These are phyloP conservation scores for Globisporangium parvum DNA, from an alignment of 352 stramenopile species.

Conservation along the genomic window DNA sequence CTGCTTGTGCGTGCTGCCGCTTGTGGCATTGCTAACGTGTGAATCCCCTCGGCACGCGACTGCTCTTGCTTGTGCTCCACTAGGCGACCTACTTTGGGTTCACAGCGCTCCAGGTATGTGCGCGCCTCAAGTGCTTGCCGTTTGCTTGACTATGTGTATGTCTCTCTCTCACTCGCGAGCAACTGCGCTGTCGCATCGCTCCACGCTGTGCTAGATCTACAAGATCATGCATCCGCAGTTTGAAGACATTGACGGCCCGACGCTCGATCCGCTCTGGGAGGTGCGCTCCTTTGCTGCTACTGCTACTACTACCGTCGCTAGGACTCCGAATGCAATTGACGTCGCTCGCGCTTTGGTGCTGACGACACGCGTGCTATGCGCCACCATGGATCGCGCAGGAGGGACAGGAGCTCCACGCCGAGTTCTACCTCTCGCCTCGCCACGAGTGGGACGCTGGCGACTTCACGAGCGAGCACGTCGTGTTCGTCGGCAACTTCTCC, in stretches of 20 bases:
- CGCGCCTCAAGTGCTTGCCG: too few species aligned
- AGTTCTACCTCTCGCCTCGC: conserved; percentile 53
- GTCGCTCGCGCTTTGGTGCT: background rate
- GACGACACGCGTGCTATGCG: background rate
- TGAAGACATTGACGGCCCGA: conserved; percentile 29
- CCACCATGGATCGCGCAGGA: conserved; percentile 13
- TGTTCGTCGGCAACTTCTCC: conserved; percentile 42
- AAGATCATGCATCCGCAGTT: conserved; percentile 71
- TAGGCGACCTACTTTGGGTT: conserved; percentile 58
- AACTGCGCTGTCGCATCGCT: background rate
- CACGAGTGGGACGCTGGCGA: conserved; percentile 37
- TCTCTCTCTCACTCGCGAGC: background rate
- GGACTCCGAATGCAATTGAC: too few species aligned
- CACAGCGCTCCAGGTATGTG: conserved; percentile 36
- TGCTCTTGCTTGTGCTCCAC: background rate
- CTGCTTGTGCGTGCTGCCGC: background rate
- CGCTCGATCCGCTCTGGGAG: conserved; percentile 57
- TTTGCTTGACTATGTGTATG: too few species aligned
- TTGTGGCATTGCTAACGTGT: background rate
- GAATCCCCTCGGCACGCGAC: too few species aligned
- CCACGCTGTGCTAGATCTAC: conserved; percentile 34
- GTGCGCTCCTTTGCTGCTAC: conserved; percentile 13
- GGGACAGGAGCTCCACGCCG: conserved; percentile 44
- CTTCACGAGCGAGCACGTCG: conserved; percentile 30
- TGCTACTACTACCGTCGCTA: too few species aligned